A percentile compares a stretch with the other conserved stretches of the same genome.
phyloP scores from a whole-genome alignment of 1,284 basidiomycete species.

The Ceratobasidium sp. region DNA sequence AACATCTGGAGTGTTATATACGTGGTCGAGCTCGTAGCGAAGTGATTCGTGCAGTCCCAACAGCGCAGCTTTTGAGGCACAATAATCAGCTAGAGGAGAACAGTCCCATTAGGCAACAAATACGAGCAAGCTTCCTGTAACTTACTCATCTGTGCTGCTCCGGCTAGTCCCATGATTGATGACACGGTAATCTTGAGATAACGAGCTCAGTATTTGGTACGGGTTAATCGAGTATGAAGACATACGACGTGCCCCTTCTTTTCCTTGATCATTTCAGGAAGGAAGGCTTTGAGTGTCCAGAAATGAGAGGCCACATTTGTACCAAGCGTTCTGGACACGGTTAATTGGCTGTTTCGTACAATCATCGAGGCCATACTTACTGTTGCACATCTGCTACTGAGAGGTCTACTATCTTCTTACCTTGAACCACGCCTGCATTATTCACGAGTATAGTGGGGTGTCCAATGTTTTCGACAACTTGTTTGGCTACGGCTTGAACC shows the following conservation, averaged over 20 bases:
- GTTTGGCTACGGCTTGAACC: constrained; percentile 73
- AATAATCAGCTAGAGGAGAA: constrained; percentile 74
- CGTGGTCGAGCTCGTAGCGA: constrained; percentile 81
- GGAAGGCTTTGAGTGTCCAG: constrained; percentile 89
- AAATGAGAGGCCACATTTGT: constrained; percentile 90
- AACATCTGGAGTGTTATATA: constrained; percentile 74
- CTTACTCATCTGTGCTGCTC: constrained; percentile 81
- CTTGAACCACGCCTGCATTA: constrained; percentile 95
- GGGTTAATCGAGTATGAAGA: constrained; percentile 36
- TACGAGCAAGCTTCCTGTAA: constrained; percentile 40
- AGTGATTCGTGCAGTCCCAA: constrained; percentile 79
- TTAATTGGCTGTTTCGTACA: neutral
- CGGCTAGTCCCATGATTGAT: constrained; percentile 78
- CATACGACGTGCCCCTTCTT: constrained; percentile 85
- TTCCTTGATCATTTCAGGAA: constrained; percentile 84
- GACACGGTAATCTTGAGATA: constrained; percentile 73
- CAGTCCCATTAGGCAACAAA: constrained; percentile 38
- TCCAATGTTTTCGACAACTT: constrained; percentile 79
- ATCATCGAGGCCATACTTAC: constrained; percentile 56
- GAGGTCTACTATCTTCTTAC: constrained; percentile 83
- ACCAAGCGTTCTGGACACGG: constrained; percentile 74
- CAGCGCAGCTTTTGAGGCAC: constrained; percentile 85
- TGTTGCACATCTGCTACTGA: constrained; percentile 76
- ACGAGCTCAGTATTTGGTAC: constrained; percentile 20
- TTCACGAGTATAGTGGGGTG: constrained; percentile 91